Evolutionary conservation across 108 stramenopile species (phyloP).

Genomic region (Cylindrotheca fusiformis): DNA sequence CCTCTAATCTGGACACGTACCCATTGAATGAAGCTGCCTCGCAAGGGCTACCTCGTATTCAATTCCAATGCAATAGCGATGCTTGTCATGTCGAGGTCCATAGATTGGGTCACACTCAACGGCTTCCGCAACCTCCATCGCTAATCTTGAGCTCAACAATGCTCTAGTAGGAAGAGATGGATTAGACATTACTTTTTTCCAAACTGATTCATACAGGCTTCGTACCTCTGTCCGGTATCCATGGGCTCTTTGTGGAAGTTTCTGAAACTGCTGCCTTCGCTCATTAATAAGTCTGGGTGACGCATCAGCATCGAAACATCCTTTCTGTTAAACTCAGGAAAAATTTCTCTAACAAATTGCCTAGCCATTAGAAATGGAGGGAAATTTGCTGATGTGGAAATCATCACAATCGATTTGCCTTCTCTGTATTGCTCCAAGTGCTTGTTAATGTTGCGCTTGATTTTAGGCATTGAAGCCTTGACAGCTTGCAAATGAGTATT

Average conservation of each 20-base stretch:
- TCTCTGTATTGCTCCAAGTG: conserved; percentile 41
- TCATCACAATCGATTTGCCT: conserved; percentile 48
- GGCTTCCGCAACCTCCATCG: conserved; percentile 61
- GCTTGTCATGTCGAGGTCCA: conserved; percentile 64
- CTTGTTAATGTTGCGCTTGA: conserved; percentile 30
- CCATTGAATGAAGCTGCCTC: conserved; percentile 43
- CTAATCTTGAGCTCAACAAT: conserved; percentile 26
- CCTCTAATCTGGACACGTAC: conserved; percentile 22
- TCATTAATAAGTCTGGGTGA: not conserved
- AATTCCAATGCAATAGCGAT: conserved; percentile 61
- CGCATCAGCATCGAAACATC: not conserved
- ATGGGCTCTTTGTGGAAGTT: not conserved
- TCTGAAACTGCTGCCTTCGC: conserved; percentile 4
- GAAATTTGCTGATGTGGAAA: conserved; percentile 58
- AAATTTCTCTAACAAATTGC: conserved; percentile 59
- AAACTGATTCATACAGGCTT: not conserved
- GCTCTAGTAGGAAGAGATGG: not conserved
- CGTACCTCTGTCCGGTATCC: not conserved
- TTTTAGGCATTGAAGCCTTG: conserved; percentile 40
- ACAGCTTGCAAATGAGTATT: conserved; percentile 59
- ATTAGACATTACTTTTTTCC: not conserved
- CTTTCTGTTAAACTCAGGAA: not conserved
- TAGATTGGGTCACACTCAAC: conserved; percentile 72
- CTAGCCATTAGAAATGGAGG: conserved; percentile 69
- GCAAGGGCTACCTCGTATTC: conserved; percentile 78